A percentile compares a stretch with the other conserved stretches of the same genome.
Evolutionary conservation across 352 stramenopile genomes (phyloP).

Genomic region (Phytopythium montanum): DNA sequence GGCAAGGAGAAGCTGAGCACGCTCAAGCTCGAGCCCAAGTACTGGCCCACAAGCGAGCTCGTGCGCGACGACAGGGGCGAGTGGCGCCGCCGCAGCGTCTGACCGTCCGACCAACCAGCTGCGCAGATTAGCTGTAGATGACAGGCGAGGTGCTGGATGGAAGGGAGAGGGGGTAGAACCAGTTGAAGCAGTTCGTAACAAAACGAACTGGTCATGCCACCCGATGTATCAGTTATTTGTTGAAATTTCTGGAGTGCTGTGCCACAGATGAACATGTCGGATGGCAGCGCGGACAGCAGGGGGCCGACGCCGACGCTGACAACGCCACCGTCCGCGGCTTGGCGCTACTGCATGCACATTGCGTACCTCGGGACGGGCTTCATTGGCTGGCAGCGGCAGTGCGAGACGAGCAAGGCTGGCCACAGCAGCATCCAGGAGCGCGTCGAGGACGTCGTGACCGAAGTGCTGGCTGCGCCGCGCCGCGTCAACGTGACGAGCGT

Average conservation of each 20-base stretch:
- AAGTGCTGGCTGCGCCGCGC: conserved; percentile 30
- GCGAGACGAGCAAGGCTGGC: conserved; percentile 39
- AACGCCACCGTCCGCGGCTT: conserved; percentile 9
- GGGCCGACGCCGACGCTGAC: not conserved
- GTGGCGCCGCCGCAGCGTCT: conserved; percentile 63
- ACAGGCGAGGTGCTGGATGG: not conserved
- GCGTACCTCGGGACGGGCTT: conserved; percentile 75
- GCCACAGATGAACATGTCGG: conserved; percentile 9
- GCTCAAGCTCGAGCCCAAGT: conserved; percentile 87
- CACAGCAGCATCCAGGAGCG: conserved; percentile 76
- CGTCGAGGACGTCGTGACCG: conserved; percentile 65
- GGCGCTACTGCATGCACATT: conserved; percentile 69
- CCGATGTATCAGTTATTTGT: not conserved
- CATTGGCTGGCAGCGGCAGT: conserved; percentile 79
- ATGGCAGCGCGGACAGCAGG: not conserved
- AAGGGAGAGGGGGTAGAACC: not conserved
- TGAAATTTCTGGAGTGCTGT: not conserved
- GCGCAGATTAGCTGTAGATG: conserved; percentile 2
- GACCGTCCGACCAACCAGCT: not conserved
- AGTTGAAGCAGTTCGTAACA: not conserved
- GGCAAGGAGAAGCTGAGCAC: conserved; percentile 86
- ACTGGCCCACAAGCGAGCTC: conserved; percentile 89
- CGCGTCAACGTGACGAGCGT: conserved; percentile 82
- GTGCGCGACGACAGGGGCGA: conserved; percentile 64
- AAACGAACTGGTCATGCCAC: not conserved